Evolutionary conservation across 371 early-diverging fungal genomes (phyloP).

Genomic region (Conidiobolus incongruus): DNA sequence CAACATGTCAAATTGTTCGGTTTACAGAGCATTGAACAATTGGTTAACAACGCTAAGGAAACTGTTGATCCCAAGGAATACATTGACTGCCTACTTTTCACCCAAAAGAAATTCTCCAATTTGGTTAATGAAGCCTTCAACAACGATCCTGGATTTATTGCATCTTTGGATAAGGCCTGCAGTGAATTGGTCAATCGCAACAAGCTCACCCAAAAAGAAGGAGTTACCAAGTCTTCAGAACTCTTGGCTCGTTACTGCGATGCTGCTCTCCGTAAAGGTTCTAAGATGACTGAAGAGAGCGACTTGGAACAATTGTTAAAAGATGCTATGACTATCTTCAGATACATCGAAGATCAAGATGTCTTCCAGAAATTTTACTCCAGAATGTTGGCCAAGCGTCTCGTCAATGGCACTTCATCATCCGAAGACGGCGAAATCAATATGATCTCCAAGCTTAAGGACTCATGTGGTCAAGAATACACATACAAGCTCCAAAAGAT

Average conservation of each 20-base stretch:
- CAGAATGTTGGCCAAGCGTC: conserved; percentile 62
- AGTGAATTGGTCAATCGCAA: conserved; percentile 68
- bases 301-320: neutral
- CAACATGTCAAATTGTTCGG: conserved; percentile 58
- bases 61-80: conserved; percentile 72
- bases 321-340: conserved; percentile 39
- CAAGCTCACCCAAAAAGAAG: too few relatives aligned
- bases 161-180: conserved; percentile 79
- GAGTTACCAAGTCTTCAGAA: conserved; percentile 71
- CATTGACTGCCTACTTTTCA: conserved; percentile 52
- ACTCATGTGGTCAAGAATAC: conserved; percentile 81
- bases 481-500: conserved; percentile 73
- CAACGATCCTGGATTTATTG: conserved; percentile 74
- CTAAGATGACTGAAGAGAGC: conserved; percentile 46
- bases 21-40: too few relatives aligned
- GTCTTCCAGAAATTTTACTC: conserved; percentile 87
- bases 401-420: conserved; percentile 51
- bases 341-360: conserved; percentile 84
- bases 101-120: conserved; percentile 54
- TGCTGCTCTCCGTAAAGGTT: conserved; percentile 56
- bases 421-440: conserved; percentile 66
- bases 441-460: conserved; percentile 67
- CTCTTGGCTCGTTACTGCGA: conserved; percentile 70
- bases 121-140: conserved; percentile 48
- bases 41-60: too few relatives aligned